phyloP scores from a whole-genome alignment of 2,329 filamentous ascomycete species.

The Westerdykella sp. region DNA sequence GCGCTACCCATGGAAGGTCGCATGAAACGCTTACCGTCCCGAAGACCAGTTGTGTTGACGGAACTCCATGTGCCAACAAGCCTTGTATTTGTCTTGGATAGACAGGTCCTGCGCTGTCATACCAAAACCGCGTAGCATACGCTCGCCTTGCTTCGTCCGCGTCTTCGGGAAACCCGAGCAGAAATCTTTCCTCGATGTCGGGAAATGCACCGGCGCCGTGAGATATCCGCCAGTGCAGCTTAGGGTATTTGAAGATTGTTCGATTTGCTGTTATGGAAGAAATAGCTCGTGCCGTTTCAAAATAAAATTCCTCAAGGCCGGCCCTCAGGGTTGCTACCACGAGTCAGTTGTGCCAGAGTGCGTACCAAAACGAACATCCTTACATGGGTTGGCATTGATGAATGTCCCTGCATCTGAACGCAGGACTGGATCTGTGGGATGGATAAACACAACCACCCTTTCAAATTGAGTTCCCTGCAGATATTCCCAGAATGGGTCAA shows the following conservation, averaged over 20 bases:
- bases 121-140: constrained; percentile 31
- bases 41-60: constrained; percentile 29
- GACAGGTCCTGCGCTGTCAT: constrained; percentile 35
- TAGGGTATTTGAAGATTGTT: constrained; percentile 24
- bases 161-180: constrained; percentile 26
- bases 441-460: constrained; percentile 29
- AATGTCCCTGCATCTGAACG: constrained; percentile 21
- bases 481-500: constrained; percentile 23
- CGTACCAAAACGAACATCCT: constrained; percentile 4
- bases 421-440: constrained; percentile 33
- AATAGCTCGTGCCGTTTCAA: constrained; percentile 33
- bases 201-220: constrained; percentile 35
- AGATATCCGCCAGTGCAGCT: constrained; percentile 30
- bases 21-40: constrained; percentile 27
- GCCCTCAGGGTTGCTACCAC: constrained; percentile 27
- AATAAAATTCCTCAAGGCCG: constrained; percentile 35
- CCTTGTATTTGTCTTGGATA: constrained; percentile 34
- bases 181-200: constrained; percentile 30
- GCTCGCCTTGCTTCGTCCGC: constrained; percentile 21
- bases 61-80: constrained; percentile 27
- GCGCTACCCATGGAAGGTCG: neutral
- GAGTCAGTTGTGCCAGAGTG: neutral
- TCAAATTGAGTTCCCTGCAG: constrained; percentile 15
- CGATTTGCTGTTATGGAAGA: constrained; percentile 27
- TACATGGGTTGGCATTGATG: constrained; percentile 28